phyloP scores from a whole-genome alignment of 2,329 filamentous ascomycete species.

The Neodidymelliopsis sp. region DNA sequence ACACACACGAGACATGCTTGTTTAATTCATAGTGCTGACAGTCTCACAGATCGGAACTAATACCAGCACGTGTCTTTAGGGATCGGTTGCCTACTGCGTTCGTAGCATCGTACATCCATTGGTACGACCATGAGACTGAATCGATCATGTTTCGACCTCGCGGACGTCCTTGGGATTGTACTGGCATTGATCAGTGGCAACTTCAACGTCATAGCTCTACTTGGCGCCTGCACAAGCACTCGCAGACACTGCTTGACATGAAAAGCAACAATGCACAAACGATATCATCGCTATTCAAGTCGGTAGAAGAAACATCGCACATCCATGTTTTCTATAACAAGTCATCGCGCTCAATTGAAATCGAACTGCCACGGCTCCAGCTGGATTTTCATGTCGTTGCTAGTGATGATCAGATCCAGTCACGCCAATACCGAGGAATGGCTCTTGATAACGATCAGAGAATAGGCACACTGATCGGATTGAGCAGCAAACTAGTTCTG shows the following conservation, averaged over 20 bases:
- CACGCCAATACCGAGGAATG: constrained; percentile 37
- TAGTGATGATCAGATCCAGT: constrained; percentile 21
- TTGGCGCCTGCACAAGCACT: constrained; percentile 26
- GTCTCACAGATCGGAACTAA: constrained; percentile 33
- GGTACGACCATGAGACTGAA: constrained; percentile 27
- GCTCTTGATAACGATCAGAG: constrained; percentile 34
- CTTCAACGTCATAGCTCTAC: constrained; percentile 15
- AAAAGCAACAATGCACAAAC: constrained; percentile 16
- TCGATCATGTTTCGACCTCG: constrained; percentile 22
- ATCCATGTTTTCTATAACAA: constrained; percentile 28
- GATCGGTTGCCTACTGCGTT: constrained; percentile 44
- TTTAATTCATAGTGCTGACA: background rate
- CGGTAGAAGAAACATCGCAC: constrained; percentile 25
- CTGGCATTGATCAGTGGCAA: constrained; percentile 17
- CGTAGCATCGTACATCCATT: constrained; percentile 33
- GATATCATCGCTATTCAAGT: constrained; percentile 23
- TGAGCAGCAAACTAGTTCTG: constrained; percentile 34
- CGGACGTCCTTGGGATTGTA: constrained; percentile 13
- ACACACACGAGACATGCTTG: no score
- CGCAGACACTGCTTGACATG: constrained; percentile 12
- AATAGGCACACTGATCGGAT: constrained; percentile 33
- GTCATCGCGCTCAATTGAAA: constrained; percentile 1
- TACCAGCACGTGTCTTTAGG: constrained; percentile 45
- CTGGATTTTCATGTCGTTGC: constrained; percentile 19
- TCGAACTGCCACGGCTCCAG: constrained; percentile 26